Evolutionary conservation across 1,139 yeast species (phyloP).

Genomic region (Groenewaldozyma sp.): DNA sequence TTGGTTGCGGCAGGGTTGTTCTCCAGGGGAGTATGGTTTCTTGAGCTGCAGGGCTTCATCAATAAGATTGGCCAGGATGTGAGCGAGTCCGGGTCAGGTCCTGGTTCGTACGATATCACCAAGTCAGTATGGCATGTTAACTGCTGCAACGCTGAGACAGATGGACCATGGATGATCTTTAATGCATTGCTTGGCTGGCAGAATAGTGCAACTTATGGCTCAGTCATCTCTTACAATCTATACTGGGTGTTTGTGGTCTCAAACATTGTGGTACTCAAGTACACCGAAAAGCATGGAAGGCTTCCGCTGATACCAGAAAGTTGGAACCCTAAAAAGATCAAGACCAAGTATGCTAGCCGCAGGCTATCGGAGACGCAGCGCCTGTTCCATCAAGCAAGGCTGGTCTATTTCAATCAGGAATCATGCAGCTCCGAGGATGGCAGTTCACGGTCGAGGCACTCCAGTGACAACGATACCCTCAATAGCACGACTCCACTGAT

Average conservation of each 20-base stretch:
- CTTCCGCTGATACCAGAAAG: slow-evolving; percentile 35
- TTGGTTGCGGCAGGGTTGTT: slow-evolving; percentile 82
- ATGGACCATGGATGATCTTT: slow-evolving; percentile 90
- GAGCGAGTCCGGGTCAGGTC: slow-evolving; percentile 80
- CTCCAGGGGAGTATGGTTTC: slow-evolving; percentile 84
- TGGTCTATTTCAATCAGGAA: not conserved
- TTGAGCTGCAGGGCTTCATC: slow-evolving; percentile 58
- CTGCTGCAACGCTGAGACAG: slow-evolving; percentile 84
- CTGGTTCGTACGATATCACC: slow-evolving; percentile 76
- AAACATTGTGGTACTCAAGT: slow-evolving; percentile 50
- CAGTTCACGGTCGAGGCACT: not conserved
- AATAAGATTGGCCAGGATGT: slow-evolving; percentile 78
- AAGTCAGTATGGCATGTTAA: slow-evolving; percentile 86
- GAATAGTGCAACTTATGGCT: slow-evolving; percentile 83
- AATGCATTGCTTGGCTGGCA: slow-evolving; percentile 86
- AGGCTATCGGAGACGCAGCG: not conserved
- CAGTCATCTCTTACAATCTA: slow-evolving; percentile 71
- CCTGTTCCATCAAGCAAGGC: not conserved
- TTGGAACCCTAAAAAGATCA: slow-evolving; percentile 11
- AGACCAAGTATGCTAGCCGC: not conserved
- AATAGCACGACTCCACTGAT: not conserved
- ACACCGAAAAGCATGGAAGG: slow-evolving; percentile 60
- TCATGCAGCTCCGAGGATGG: not conserved
- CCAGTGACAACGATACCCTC: not conserved
- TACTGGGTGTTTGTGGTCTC: slow-evolving; percentile 66